These are phyloP conservation scores for Magnaporthales sp. DNA, from an alignment of 2,329 filamentous ascomycete species.

Conservation along the genomic window DNA sequence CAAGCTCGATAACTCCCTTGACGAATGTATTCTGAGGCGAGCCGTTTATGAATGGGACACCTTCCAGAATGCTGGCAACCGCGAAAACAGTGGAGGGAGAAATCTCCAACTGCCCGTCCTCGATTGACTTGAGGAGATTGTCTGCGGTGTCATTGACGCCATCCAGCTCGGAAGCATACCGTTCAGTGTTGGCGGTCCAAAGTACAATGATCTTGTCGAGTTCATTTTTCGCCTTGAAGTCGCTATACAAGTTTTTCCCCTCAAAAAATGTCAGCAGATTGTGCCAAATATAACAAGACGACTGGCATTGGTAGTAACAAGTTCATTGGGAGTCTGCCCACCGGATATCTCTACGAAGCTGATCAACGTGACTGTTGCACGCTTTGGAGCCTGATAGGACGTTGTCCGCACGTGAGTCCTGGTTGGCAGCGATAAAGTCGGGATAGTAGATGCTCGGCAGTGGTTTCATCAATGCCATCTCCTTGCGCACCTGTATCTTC, in stretches of 20 bases:
- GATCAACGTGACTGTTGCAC: conserved; percentile 78
- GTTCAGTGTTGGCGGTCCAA: conserved; percentile 99
- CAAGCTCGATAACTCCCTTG: conserved; percentile 81
- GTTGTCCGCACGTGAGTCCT: conserved; percentile 94
- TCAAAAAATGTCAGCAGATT: not conserved
- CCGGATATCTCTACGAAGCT: conserved; percentile 88
- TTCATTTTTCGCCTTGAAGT: conserved; percentile 78
- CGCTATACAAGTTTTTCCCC: conserved; percentile 31
- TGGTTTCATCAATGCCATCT: conserved; percentile 82
- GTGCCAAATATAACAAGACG: not conserved
- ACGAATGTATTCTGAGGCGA: conserved; percentile 99
- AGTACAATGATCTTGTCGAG: conserved; percentile 95
- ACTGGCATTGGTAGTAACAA: too few species aligned
- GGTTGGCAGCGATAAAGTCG: conserved; percentile 98
- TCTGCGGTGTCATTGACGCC: conserved; percentile 96
- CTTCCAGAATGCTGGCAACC: conserved; percentile 86
- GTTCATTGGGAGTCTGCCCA: conserved; percentile 26
- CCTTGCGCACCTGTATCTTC: conserved; percentile 83
- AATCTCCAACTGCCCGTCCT: conserved; percentile 81
- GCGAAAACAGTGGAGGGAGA: conserved; percentile 93
- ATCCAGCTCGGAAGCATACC: conserved; percentile 77
- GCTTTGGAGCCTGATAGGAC: conserved; percentile 76
- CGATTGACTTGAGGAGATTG: conserved; percentile 82
- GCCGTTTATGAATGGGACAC: conserved; percentile 93
- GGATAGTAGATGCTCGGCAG: conserved; percentile 97